Evolutionary conservation across 257 asterid species (phyloP).

Genomic region (Mentha longifolia): DNA sequence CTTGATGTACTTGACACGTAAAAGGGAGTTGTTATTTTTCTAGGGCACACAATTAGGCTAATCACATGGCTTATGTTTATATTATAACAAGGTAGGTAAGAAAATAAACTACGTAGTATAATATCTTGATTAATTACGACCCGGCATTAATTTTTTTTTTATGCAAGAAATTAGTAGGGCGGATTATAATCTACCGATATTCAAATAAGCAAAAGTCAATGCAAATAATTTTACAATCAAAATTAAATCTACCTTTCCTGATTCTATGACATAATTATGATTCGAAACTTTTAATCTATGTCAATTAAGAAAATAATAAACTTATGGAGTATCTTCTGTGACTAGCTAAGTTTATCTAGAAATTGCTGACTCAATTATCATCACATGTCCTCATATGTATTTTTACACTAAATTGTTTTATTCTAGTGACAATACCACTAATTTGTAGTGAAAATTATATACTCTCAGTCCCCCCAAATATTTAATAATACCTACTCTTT

Average conservation of each 20-base stretch:
- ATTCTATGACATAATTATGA: constrained; percentile 22
- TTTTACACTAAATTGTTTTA: too few species aligned
- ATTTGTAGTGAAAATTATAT: too few species aligned
- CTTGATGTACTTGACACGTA: constrained; percentile 20
- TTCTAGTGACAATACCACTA: too few species aligned
- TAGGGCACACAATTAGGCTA: constrained; percentile 14
- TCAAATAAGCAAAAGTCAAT: constrained; percentile 29
- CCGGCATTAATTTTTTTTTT: constrained; percentile 21
- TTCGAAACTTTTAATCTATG: background rate
- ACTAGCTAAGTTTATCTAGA: background rate
- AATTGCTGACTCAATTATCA: too few species aligned
- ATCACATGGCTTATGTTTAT: constrained; percentile 40
- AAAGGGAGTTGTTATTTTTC: background rate
- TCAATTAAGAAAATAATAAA: background rate
- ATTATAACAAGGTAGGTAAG: constrained; percentile 29
- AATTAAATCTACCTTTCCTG: constrained; percentile 11
- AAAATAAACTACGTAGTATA: constrained; percentile 4
- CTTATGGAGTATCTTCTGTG: background rate
- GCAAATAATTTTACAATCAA: constrained; percentile 16
- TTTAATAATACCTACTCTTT: too few species aligned
- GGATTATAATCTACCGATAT: constrained; percentile 12
- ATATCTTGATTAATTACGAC: background rate
- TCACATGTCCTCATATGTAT: too few species aligned
- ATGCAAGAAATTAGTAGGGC: constrained; percentile 6
- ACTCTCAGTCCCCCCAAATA: too few species aligned